Conservation (phyloP, 2,329 filamentous ascomycete genomes). For the Verticillium albo-atrum region DNA sequence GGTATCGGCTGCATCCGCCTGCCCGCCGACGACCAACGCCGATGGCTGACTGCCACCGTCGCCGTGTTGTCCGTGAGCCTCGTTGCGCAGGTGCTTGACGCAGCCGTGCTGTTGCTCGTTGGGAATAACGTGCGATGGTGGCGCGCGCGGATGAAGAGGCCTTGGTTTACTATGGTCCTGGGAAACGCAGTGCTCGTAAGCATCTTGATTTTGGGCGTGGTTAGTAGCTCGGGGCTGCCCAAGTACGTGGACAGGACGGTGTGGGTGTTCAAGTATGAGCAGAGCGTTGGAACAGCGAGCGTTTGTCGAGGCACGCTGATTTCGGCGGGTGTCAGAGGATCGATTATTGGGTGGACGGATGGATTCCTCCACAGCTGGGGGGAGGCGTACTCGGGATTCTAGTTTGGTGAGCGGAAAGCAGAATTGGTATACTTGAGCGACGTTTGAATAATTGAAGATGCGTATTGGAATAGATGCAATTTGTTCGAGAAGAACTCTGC, state of each 20-base stretch:
- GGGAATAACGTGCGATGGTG: conserved; percentile 4
- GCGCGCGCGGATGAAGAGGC: conserved; percentile 6
- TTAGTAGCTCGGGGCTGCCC: conserved; percentile 4
- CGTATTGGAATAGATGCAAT: too few species aligned
- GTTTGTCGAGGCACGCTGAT: conserved; percentile 2
- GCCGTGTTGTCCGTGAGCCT: conserved; percentile 6
- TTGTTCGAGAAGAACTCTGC: too few species aligned
- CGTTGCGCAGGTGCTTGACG: conserved; percentile 5
- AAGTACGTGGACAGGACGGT: neutral
- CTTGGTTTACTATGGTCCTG: conserved; percentile 12
- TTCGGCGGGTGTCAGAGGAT: conserved; percentile 1
- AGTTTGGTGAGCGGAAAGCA: too few species aligned
- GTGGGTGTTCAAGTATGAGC: conserved; percentile 9
- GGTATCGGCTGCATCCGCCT: conserved; percentile 10
- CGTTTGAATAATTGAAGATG: too few species aligned
- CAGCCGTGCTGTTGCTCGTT: conserved; percentile 5
- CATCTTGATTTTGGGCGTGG: conserved; percentile 2
- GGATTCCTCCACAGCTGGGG: conserved; percentile 1
- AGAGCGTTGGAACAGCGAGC: neutral
- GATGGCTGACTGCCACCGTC: conserved; percentile 11
- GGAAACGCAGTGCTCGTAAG: conserved; percentile 6
- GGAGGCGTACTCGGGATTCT: neutral
- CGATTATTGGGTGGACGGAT: conserved; percentile 2
- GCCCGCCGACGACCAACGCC: conserved; percentile 6
- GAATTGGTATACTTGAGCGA: neutral